Base-by-base conservation (phyloP, 2,329 filamentous ascomycete genomes). In the Aspergillus clavatus region DNA sequence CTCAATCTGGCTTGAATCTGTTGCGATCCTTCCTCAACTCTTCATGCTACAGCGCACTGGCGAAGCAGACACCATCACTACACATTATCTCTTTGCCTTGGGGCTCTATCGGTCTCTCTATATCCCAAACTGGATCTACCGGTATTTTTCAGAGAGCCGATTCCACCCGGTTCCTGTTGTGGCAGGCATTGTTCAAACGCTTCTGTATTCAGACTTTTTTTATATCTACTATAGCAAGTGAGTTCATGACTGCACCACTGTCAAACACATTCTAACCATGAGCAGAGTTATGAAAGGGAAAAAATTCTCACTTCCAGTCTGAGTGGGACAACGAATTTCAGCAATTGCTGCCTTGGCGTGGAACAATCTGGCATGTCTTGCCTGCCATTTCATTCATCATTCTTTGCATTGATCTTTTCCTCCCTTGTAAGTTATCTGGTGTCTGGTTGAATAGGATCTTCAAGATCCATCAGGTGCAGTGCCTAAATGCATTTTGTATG, bases 181-280 rank as follows among this genome's bases (percentile, higher is more conserved):
- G 51, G 93, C 94, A 3, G 93, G 93, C 10, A 79, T 97, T 45
- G 74, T 97, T 53, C 93, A 98, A 77, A 98, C 93, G 0, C 73
- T 98, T 39, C 77, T 98, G 47, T 98, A 98, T 75, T 95, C 89
- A 53, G 93, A 98, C 74, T 98, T 98, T 76, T 98, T 98, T 80
- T 98, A 90, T 79, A 91, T 98, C 62, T 98, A 98, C 76, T 98
- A 96, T 74, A 95, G 86, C 48, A 97, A 96, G 83, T 84, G 66
- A 68, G 79, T 72, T 22, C 7, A n/a, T 10, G 14, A 11, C 21
- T 10, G 16, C 14, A 29, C 19, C 19, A 6, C 26, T 21, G 28
- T 22, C 24, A 19, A 3, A 3, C 6, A 23, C 7, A 22, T 7
- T 42, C 51, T 56, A 33, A 57, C 21, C 19, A 18, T 19, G 7